Conservation (phyloP, 805 yeast genomes). For the Scheffersomyces ergatensis region DNA sequence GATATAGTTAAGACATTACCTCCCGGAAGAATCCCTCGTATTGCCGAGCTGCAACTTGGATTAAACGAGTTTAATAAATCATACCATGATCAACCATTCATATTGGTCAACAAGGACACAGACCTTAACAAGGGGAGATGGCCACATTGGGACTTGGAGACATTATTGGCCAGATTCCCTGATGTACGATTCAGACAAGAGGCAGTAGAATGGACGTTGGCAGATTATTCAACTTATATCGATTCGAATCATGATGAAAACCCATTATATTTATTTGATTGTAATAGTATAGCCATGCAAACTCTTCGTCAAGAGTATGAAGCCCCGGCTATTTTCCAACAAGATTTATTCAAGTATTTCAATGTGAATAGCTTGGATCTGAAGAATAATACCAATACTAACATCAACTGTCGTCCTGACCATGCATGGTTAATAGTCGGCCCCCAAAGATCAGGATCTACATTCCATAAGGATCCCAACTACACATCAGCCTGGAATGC, state of each 20-base stretch:
- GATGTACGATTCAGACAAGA: conserved; percentile 75
- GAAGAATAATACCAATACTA: conserved; percentile 8
- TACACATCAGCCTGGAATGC: conserved; percentile 91
- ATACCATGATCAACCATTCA: conserved; percentile 63
- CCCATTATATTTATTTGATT: conserved; percentile 84
- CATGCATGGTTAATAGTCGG: conserved; percentile 92
- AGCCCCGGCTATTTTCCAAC: conserved; percentile 52
- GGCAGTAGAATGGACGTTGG: conserved; percentile 75
- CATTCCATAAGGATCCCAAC: conserved; percentile 93
- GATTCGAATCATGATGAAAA: conserved; percentile 68
- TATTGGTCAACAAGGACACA: conserved; percentile 34
- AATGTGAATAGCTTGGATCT: no score
- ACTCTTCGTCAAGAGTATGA: conserved; percentile 51
- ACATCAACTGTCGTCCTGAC: conserved; percentile 80
- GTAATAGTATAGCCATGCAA: conserved; percentile 66
- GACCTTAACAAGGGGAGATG: conserved; percentile 42
- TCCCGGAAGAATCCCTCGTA: conserved; percentile 49
- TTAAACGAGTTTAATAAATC: conserved; percentile 42
- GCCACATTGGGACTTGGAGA: conserved; percentile 64
- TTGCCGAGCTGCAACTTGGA: conserved; percentile 44
- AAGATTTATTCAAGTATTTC: conserved; percentile 63
- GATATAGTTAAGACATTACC: conserved; percentile 15
- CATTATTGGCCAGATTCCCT: conserved; percentile 53
- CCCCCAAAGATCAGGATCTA: conserved; percentile 77
- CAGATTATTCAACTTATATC: conserved; percentile 60